Conservation (phyloP, 2,329 filamentous ascomycete genomes). For the Botrytis galanthina region DNA sequence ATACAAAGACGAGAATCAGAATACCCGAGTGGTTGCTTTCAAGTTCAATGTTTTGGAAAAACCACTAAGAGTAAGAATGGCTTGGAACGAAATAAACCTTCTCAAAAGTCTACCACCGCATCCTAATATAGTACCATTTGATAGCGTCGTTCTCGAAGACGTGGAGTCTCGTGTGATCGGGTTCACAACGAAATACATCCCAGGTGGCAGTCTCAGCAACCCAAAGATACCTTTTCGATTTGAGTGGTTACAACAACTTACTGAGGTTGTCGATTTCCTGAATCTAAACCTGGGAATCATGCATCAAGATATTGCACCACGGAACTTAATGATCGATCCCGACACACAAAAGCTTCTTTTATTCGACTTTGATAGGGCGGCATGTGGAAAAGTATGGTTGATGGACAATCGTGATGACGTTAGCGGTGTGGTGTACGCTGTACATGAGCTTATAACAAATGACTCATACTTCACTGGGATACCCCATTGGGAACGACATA, state of each 20-base stretch:
- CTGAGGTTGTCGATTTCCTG: constrained; percentile 41
- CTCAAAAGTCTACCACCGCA: background rate
- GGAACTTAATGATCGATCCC: constrained; percentile 42
- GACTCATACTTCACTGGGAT: constrained; percentile 20
- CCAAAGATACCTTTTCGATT: constrained; percentile 39
- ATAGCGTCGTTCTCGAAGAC: background rate
- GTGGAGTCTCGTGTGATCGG: constrained; percentile 2
- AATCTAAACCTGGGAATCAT: constrained; percentile 42
- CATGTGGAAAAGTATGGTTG: constrained; percentile 13
- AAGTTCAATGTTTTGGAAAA: background rate
- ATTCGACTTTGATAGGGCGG: constrained; percentile 39
- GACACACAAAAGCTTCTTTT: constrained; percentile 39
- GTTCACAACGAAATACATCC: background rate
- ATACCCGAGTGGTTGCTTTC: background rate
- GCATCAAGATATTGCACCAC: constrained; percentile 42
- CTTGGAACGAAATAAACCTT: background rate
- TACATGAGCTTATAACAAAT: constrained; percentile 28
- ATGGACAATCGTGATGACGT: constrained; percentile 33
- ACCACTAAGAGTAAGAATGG: background rate
- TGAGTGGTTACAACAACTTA: constrained; percentile 42
- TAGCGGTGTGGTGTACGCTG: constrained; percentile 27
- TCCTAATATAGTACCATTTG: background rate
- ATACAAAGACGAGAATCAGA: background rate
- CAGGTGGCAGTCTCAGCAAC: background rate
- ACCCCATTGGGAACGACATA: constrained; percentile 21